Conservation (phyloP, 2,329 filamentous ascomycete species). For the Microdochium bolleyi region DNA sequence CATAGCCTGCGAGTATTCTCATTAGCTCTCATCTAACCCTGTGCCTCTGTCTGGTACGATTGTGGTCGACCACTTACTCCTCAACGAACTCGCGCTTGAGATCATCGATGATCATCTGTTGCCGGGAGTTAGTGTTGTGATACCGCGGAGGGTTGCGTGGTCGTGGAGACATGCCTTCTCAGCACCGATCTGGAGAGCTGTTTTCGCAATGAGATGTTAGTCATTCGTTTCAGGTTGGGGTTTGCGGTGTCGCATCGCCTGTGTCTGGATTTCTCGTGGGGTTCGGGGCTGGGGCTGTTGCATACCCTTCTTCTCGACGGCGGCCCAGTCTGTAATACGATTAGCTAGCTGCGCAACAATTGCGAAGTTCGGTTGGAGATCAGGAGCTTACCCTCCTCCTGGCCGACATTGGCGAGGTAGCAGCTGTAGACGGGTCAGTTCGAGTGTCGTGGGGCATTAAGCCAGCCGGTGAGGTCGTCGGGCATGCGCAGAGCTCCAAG, state of each 20-base stretch:
- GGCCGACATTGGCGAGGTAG: conserved; percentile 1
- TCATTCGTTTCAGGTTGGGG: neutral
- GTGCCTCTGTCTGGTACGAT: neutral
- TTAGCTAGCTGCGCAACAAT: neutral
- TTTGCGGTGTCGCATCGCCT: neutral
- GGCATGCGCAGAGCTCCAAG: neutral
- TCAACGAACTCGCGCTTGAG: conserved; percentile 71
- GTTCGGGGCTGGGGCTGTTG: conserved; percentile 27
- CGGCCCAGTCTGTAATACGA: conserved; percentile 38
- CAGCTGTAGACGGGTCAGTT: neutral
- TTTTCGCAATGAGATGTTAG: neutral
- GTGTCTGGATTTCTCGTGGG: conserved; percentile 9
- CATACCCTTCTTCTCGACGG: conserved; percentile 61
- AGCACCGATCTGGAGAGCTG: conserved; percentile 52
- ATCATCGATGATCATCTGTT: conserved; percentile 54
- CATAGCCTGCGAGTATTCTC: conserved; percentile 17
- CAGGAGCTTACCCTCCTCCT: neutral
- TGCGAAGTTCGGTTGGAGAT: too few species aligned
- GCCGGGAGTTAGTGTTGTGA: conserved; percentile 24
- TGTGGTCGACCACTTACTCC: conserved; percentile 29
- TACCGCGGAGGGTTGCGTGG: neutral
- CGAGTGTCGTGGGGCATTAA: neutral
- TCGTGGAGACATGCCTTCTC: conserved; percentile 29
- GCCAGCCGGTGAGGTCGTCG: neutral
- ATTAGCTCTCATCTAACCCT: conserved; percentile 15